These are phyloP conservation scores for Pezicula rhizophila DNA, from an alignment of 2,329 filamentous ascomycete genomes.

Conservation along the genomic window DNA sequence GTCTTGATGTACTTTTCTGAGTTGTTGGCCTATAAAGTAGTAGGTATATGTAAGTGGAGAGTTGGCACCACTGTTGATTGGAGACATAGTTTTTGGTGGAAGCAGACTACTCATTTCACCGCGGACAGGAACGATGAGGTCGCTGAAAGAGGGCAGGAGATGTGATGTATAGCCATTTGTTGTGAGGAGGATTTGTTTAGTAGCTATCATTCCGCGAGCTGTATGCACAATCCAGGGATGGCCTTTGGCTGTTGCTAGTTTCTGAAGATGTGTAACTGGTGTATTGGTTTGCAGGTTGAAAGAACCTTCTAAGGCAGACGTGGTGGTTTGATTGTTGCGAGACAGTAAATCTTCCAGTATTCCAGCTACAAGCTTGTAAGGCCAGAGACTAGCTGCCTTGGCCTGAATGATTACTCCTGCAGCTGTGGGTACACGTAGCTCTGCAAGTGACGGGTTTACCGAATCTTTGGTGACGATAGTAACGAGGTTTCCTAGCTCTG, in stretches of 20 bases:
- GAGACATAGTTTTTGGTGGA: conserved; percentile 41
- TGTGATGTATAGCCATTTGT: conserved; percentile 81
- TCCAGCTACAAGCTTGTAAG: conserved; percentile 78
- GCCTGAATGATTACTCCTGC: conserved; percentile 59
- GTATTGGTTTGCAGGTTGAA: conserved; percentile 75
- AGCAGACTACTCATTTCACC: conserved; percentile 65
- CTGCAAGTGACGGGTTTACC: conserved; percentile 33
- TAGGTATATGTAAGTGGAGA: conserved; percentile 33
- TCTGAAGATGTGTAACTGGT: conserved; percentile 48
- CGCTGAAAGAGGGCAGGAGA: conserved; percentile 61
- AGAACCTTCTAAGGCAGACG: conserved; percentile 17
- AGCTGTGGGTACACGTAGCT: conserved; percentile 49
- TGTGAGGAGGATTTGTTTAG: conserved; percentile 64
- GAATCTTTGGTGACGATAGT: conserved; percentile 29
- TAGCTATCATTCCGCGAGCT: conserved; percentile 55
- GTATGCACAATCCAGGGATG: conserved; percentile 59
- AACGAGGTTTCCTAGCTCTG: conserved; percentile 46
- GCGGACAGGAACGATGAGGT: conserved; percentile 70
- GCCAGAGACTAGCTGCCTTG: conserved; percentile 67
- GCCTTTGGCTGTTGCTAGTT: conserved; percentile 9
- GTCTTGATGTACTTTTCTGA: conserved; percentile 44
- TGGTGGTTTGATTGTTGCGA: background rate
- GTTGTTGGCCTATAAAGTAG: conserved; percentile 49
- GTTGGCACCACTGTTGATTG: conserved; percentile 1
- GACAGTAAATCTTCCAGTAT: conserved; percentile 47